Evolutionary conservation across 2,329 filamentous ascomycete species (phyloP), one percentile per base, ranked within the genome.

Genomic region (Xylariaceae sp.): DNA sequence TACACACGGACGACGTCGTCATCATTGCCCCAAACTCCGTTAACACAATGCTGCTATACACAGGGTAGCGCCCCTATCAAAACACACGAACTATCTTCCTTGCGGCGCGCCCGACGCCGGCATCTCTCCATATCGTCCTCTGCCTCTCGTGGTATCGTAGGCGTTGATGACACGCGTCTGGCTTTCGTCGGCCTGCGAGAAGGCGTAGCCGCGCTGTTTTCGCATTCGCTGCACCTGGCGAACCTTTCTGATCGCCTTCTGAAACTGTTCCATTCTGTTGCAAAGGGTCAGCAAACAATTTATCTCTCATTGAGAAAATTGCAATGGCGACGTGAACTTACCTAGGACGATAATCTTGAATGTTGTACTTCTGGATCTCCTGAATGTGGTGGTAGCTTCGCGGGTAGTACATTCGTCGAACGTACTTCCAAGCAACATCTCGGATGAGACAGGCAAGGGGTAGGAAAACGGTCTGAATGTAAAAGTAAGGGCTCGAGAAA

Each of bases 351-450:
- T 99, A 99, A 77, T 99, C 94, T 77, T 99, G 94, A 62, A 99
- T 96, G 70, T 99, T 99, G 78, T 97, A 99, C 77, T 99, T 99
- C 75, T 99, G 94, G 68, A 99, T 99, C 78, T 99, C 94, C 76
- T 99, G 94, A 64, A 99, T 94, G 74, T 99, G 94, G 69, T 99
- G 94, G 71, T 99, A 99, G 49, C 90, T 87, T 76, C 97, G 89
- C 18, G 94, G 94, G 67, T 87, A 88, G 77, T 97, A 99, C 92
- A 99, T 97, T 66, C 94, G 85, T 80, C 96, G 97, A 62, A 85
- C 87, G 69, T 97, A 99, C 80, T 99, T 99, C 92, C 93, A 99
- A 2, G 88, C 86, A 74, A 96, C 90, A 73, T 99, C 94, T 69
- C 94, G 83, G 54, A 92, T 75, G 53, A 99, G 81, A 74, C 93